Evolutionary conservation across 768 basidiomycete species (phyloP), one percentile per base, ranked within the genome.

Genomic region (Podaxis sp.): DNA sequence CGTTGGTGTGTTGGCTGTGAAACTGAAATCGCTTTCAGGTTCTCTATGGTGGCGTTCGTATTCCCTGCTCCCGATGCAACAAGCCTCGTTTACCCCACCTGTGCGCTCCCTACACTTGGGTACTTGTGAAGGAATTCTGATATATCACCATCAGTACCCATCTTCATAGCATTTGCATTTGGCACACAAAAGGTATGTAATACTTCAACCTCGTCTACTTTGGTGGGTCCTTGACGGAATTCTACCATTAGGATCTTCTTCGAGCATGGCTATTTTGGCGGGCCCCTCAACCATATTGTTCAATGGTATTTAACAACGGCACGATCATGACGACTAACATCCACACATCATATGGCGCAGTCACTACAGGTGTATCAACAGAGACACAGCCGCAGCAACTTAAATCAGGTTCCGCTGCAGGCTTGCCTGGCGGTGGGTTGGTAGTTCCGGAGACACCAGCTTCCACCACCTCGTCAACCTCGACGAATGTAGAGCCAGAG

Each of bases 161-260:
- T 64, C 24, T 47, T 64, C 38, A 43, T 63, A 4, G 38, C 50
- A 19, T 33, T 63, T 19, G 57, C 57, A 0, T 64, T 64, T 49
- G 57, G 57, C 6, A 59, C 49, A 4, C 63, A 64, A 29, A 64
- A 59, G 57, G 56, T 59, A 17, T 22, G 24, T 24, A 22, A n/a
- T 17, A 33, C 33, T 17, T 36, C 33, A n/a, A 27, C 24, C 27
- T 9, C 1, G 2, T 12, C 29, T 8, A 53, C 7, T n/a, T 33
- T 53, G 29, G 24, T 1, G 19, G 24, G 24, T 22, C 8, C 3
- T 24, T 27, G 12, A 50, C 19, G 9, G 43, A n/a, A 19, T 2
- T 46, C 43, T 46, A 46, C 0, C 15, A 9, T 33, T 4, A 61
- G 60, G 60, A 61, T 36, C 40, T 61, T n/a, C 60, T 61, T 61